A percentile compares a stretch with the other conserved stretches of the same genome.
Evolutionary conservation across 139 green algal species (phyloP).

Genomic region (Bryopsis sp.): DNA sequence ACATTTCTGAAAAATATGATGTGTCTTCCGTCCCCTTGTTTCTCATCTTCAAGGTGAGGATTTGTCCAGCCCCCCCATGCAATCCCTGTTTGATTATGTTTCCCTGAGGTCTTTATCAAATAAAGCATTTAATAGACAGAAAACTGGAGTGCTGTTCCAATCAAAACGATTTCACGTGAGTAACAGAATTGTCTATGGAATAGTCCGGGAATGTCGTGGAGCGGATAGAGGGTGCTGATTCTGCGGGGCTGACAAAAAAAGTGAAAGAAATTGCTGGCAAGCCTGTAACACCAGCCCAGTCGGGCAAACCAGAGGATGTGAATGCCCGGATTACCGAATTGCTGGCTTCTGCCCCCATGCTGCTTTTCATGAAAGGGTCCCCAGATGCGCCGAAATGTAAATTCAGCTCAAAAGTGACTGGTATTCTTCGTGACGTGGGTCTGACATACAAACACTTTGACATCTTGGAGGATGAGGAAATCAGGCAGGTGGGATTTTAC

Average conservation of each 20-base stretch:
- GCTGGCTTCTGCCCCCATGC: constrained; percentile 10
- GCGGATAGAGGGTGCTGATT: constrained; percentile 67
- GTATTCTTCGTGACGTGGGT: background rate
- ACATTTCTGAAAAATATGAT: constrained; percentile 51
- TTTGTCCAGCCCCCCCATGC: background rate
- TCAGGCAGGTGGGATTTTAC: constrained; percentile 57
- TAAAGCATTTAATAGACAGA: background rate
- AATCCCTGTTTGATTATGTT: background rate
- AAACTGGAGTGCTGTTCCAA: background rate
- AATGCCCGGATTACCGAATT: constrained; percentile 1
- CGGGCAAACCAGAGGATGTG: constrained; percentile 74
- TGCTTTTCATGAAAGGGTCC: constrained; percentile 62
- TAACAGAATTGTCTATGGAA: background rate
- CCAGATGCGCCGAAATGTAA: constrained; percentile 67
- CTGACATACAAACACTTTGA: constrained; percentile 71
- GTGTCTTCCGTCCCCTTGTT: constrained; percentile 71
- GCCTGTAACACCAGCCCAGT: constrained; percentile 73
- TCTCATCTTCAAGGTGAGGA: constrained; percentile 43
- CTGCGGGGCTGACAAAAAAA: constrained; percentile 43
- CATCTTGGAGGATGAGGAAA: constrained; percentile 71
- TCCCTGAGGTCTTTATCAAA: background rate
- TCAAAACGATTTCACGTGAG: background rate
- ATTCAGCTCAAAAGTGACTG: constrained; percentile 12
- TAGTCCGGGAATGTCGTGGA: background rate
- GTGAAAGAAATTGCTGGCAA: constrained; percentile 25